These are phyloP conservation scores for Neofusicoccum sp. DNA, from an alignment of 2,329 filamentous ascomycete species.

Conservation along the genomic window DNA sequence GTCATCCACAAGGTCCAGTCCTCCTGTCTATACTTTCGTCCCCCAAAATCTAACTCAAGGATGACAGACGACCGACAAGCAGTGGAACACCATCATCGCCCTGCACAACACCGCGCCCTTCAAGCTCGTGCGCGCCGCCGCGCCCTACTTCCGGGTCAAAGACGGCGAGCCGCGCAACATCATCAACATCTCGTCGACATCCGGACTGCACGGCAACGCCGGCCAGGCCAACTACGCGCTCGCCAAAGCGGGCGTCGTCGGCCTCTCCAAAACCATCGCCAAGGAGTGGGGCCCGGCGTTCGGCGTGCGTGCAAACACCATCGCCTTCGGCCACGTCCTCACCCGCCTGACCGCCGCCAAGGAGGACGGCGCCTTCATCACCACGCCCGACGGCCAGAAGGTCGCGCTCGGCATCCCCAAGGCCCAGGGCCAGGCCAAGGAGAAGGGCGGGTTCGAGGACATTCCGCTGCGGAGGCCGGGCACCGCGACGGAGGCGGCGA, in stretches of 20 bases:
- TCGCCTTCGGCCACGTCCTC: slow-evolving; percentile 79
- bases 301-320: slow-evolving; percentile 77
- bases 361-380: slow-evolving; percentile 77
- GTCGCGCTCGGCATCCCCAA: slow-evolving; percentile 42
- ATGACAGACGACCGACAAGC: slow-evolving; percentile 72
- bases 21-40: not conserved
- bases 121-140: slow-evolving; percentile 72
- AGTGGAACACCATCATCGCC: slow-evolving; percentile 85
- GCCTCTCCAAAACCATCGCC: slow-evolving; percentile 83
- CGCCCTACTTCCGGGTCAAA: slow-evolving; percentile 83
- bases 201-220: slow-evolving; percentile 80
- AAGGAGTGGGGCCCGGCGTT: slow-evolving; percentile 87
- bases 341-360: slow-evolving; percentile 81
- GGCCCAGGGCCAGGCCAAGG: slow-evolving; percentile 38
- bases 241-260: slow-evolving; percentile 79
- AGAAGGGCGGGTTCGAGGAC: slow-evolving; percentile 53
- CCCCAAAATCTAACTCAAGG: not conserved
- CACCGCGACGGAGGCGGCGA: slow-evolving; percentile 76
- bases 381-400: slow-evolving; percentile 66
- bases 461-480: slow-evolving; percentile 78
- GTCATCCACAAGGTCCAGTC: slow-evolving; percentile 70
- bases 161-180: slow-evolving; percentile 77
- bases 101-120: slow-evolving; percentile 85
- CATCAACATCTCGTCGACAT: slow-evolving; percentile 81
- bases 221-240: slow-evolving; percentile 88